phyloP scores from a whole-genome alignment of 2,329 filamentous ascomycete genomes.

The Trichoderma citrinoviride region DNA sequence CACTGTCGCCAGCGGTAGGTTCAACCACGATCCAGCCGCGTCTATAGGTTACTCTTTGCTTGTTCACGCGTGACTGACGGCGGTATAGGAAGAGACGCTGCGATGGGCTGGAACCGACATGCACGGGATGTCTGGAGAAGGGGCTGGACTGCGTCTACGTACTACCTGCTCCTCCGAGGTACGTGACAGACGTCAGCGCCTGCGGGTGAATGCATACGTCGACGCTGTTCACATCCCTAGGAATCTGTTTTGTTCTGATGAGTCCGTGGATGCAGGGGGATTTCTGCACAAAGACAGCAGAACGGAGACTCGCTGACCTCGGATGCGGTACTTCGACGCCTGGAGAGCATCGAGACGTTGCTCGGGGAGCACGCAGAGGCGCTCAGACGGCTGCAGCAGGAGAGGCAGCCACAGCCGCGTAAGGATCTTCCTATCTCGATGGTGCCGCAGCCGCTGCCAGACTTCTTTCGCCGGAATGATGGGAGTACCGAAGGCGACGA shows the following conservation, averaged over 20 bases:
- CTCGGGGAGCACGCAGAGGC: constrained; percentile 16
- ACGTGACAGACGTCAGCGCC: not conserved
- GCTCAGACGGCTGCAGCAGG: constrained; percentile 4
- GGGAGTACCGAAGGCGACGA: not conserved
- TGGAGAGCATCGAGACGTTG: constrained; percentile 12
- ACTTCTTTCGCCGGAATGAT: not conserved
- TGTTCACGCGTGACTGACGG: not conserved
- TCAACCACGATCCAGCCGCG: not conserved
- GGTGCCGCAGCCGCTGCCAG: constrained; percentile 1
- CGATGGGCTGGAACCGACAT: constrained; percentile 3
- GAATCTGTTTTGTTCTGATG: not conserved
- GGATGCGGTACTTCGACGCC: constrained; percentile 10
- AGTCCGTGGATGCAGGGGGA: not conserved
- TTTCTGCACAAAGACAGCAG: not conserved
- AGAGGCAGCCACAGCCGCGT: not conserved
- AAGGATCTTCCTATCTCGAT: not conserved
- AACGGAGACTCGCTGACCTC: not conserved
- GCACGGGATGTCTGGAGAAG: constrained; percentile 9
- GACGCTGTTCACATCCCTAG: not conserved
- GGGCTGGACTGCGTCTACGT: constrained; percentile 8
- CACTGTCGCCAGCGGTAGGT: constrained; percentile 20
- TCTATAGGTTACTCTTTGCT: not conserved
- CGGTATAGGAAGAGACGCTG: constrained; percentile 12
- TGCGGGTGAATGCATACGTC: not conserved
- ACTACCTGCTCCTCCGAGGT: constrained; percentile 4